A percentile compares a stretch with the other conserved stretches of the same genome.
Conservation (phyloP, 495 filamentous ascomycete species). For the Filosporella fistucella region DNA sequence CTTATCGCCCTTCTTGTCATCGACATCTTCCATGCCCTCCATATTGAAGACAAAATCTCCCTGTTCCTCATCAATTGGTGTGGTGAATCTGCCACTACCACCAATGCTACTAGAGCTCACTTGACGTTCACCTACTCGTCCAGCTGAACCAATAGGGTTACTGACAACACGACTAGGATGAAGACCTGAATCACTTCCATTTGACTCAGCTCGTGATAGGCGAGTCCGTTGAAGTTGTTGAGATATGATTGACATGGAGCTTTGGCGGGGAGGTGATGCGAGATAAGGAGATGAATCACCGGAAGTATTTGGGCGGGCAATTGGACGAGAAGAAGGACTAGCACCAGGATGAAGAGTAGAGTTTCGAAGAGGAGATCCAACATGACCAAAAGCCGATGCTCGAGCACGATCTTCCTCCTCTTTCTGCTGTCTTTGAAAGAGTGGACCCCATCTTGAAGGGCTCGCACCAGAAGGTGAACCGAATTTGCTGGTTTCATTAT, state of each 20-base stretch:
- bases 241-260: conserved; percentile 56
- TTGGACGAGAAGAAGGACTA: conserved; percentile 51
- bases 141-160: conserved; percentile 18
- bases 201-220: conserved; percentile 36
- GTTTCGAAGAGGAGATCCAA: conserved; percentile 92
- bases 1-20: conserved; percentile 28
- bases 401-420: conserved; percentile 45
- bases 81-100: conserved; percentile 45
- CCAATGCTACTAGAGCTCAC: conserved; percentile 46
- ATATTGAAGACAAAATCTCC: conserved; percentile 74
- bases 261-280: conserved; percentile 56
- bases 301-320: conserved; percentile 24
- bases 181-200: conserved; percentile 17
- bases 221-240: conserved; percentile 61
- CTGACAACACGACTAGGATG: conserved; percentile 18
- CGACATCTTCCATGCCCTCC: conserved; percentile 66
- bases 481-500: conserved; percentile 56
- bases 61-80: conserved; percentile 72
- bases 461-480: conserved; percentile 78
- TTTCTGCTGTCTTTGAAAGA: conserved; percentile 75
- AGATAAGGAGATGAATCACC: conserved; percentile 61
- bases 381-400: conserved; percentile 69
- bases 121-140: conserved; percentile 35
- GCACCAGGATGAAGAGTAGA: conserved; percentile 56
- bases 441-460: conserved; percentile 79